These are phyloP conservation scores for Alternaria ventricosa DNA, from an alignment of 2,329 filamentous ascomycete genomes.

Conservation along the genomic window DNA sequence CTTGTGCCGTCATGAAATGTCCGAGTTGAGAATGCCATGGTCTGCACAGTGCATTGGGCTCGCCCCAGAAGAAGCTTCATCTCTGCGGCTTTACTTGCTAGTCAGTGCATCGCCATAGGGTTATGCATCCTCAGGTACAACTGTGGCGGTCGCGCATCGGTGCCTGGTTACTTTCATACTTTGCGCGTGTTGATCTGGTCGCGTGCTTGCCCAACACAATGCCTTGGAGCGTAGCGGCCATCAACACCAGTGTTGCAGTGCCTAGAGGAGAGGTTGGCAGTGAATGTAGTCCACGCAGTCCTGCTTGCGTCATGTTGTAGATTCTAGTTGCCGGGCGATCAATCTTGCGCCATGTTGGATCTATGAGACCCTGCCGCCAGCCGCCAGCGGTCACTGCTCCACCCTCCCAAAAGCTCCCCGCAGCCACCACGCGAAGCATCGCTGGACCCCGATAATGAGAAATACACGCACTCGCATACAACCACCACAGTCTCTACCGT, in stretches of 20 bases:
- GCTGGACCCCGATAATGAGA: slow-evolving; percentile 15
- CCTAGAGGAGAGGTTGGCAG: neutral
- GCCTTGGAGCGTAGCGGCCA: neutral
- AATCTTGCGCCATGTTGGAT: slow-evolving; percentile 14
- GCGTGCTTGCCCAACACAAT: neutral
- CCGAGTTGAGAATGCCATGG: slow-evolving; percentile 47
- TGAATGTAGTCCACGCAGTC: neutral
- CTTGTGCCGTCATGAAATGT: slow-evolving; percentile 51
- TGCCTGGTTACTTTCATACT: neutral
- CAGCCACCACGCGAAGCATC: slow-evolving; percentile 6
- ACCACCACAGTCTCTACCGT: neutral
- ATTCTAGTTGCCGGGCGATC: slow-evolving; percentile 12
- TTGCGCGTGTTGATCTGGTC: neutral
- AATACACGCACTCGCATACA: neutral
- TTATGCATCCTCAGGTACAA: neutral
- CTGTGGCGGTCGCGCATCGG: neutral
- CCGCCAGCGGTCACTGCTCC: slow-evolving; percentile 19
- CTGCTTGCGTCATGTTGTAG: neutral
- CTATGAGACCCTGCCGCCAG: slow-evolving; percentile 16
- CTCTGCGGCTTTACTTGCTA: slow-evolving; percentile 2
- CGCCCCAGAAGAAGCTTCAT: slow-evolving; percentile 16
- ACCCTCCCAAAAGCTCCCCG: slow-evolving; percentile 10
- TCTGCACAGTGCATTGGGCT: slow-evolving; percentile 37
- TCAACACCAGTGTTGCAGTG: neutral
- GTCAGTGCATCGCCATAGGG: slow-evolving; percentile 5